These are phyloP conservation scores for Phytophthora boehmeriae DNA, from an alignment of 352 stramenopile genomes.

Conservation along the genomic window DNA sequence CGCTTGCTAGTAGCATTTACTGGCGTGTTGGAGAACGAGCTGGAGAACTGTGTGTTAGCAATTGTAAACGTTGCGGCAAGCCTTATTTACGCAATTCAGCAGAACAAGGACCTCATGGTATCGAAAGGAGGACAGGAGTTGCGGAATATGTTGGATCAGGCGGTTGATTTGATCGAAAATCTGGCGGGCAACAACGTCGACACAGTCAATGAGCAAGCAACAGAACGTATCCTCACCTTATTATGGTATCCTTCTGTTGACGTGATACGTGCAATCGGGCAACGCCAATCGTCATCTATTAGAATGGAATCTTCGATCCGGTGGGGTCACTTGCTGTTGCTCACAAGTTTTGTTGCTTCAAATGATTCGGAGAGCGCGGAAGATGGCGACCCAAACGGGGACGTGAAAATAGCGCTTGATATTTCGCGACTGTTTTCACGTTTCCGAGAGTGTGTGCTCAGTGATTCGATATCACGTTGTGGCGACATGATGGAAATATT, in stretches of 20 bases:
- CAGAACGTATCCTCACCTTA: conserved; percentile 25
- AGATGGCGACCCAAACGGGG: conserved; percentile 9
- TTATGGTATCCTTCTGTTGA: conserved; percentile 48
- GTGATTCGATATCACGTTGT: conserved; percentile 18
- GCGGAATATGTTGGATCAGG: conserved; percentile 36
- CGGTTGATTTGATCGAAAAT: conserved; percentile 39
- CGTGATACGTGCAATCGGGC: conserved; percentile 45
- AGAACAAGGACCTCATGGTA: conserved; percentile 6
- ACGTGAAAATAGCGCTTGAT: conserved; percentile 26
- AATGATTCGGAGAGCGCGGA: conserved; percentile 5
- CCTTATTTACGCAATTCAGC: conserved; percentile 29
- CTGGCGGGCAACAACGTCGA: conserved; percentile 16
- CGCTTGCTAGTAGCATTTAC: conserved; percentile 47
- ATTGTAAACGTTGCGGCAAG: conserved; percentile 46
- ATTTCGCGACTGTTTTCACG: conserved; percentile 42
- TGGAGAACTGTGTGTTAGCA: conserved; percentile 49
- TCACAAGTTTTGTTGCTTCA: conserved; percentile 34
- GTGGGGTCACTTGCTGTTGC: conserved; percentile 43
- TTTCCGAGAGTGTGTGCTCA: conserved; percentile 39
- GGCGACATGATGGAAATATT: conserved; percentile 30
- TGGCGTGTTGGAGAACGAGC: conserved; percentile 28
- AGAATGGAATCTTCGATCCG: conserved; percentile 24
- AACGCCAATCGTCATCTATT: conserved; percentile 33
- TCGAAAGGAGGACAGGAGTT: conserved; percentile 35
- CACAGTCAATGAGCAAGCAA: conserved; percentile 11